phyloP scores from a whole-genome alignment of 2,329 filamentous ascomycete genomes.

The Aschersonia sp. region DNA sequence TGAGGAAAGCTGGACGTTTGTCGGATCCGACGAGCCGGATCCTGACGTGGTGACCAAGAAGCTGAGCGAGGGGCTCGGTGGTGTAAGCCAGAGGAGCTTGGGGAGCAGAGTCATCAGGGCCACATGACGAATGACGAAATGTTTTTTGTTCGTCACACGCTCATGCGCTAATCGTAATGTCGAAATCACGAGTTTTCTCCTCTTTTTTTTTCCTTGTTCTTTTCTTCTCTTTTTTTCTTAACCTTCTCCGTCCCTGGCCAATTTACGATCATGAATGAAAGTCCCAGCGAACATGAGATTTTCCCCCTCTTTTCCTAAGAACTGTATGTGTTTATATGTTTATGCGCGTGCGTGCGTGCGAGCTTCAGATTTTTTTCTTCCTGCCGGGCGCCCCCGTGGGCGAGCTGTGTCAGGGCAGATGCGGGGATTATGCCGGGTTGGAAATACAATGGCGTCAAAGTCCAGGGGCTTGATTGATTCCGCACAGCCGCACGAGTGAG shows the following conservation, averaged over 20 bases:
- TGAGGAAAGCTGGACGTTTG: constrained; percentile 82
- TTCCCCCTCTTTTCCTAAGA: too few species aligned
- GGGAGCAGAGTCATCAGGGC: constrained; percentile 8
- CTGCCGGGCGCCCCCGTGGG: too few species aligned
- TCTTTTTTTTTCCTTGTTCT: background rate
- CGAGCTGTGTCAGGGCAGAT: too few species aligned
- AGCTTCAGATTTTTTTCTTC: too few species aligned
- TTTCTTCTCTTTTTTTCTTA: background rate
- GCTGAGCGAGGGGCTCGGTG: constrained; percentile 19
- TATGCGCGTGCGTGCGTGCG: too few species aligned
- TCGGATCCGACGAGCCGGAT: constrained; percentile 43
- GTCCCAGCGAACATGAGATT: too few species aligned
- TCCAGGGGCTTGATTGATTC: too few species aligned
- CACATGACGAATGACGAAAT: background rate
- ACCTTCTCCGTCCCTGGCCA: background rate
- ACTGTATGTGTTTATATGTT: too few species aligned
- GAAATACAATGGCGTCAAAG: too few species aligned
- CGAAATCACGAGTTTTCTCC: background rate
- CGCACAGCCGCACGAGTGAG: too few species aligned
- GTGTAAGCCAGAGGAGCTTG: constrained; percentile 9
- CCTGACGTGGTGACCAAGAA: constrained; percentile 26
- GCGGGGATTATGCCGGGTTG: too few species aligned
- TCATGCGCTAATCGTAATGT: background rate
- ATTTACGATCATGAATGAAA: background rate
- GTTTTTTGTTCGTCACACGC: background rate